Evolutionary conservation across 2,329 filamentous ascomycete species (phyloP).

Genomic region (Colletotrichum chlorophyti): DNA sequence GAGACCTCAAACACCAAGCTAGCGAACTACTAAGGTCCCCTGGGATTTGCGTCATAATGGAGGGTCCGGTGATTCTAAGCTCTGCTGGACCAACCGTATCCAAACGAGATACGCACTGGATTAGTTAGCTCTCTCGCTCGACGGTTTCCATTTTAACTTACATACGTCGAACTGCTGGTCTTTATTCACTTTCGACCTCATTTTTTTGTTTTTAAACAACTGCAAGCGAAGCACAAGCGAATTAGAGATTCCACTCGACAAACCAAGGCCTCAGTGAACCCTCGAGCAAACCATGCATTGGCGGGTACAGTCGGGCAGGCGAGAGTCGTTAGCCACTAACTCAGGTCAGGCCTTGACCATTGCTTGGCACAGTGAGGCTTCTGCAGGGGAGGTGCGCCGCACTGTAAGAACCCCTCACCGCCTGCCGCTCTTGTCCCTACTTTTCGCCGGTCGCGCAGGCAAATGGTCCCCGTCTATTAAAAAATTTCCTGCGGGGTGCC

Average conservation of each 20-base stretch:
- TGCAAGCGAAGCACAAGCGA: not conserved
- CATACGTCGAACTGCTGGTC: too few relatives aligned
- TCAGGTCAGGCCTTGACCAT: conserved; percentile 1
- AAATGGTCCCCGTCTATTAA: conserved; percentile 33
- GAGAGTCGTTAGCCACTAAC: not conserved
- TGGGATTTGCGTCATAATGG: too few relatives aligned
- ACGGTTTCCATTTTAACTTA: too few relatives aligned
- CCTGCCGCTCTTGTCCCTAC: conserved; percentile 26
- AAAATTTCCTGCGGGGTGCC: conserved; percentile 46
- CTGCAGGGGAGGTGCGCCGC: not conserved
- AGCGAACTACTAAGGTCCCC: too few relatives aligned
- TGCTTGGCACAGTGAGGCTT: conserved; percentile 6
- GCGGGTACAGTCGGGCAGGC: not conserved
- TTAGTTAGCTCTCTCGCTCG: too few relatives aligned
- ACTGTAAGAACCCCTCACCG: conserved; percentile 22
- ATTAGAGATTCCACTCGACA: not conserved
- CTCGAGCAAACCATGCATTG: not conserved
- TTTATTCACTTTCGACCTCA: too few relatives aligned
- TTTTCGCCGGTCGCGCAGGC: conserved; percentile 18
- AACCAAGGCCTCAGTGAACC: too few relatives aligned
- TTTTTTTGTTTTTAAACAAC: not conserved
- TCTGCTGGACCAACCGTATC: too few relatives aligned
- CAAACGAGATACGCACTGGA: too few relatives aligned
- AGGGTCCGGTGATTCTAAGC: too few relatives aligned
- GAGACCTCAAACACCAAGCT: too few relatives aligned